Percentiles rank a stretch among this genome's conserved stretches.
Conservation (phyloP, 805 yeast species). For the Metschnikowia bowlesiae region DNA sequence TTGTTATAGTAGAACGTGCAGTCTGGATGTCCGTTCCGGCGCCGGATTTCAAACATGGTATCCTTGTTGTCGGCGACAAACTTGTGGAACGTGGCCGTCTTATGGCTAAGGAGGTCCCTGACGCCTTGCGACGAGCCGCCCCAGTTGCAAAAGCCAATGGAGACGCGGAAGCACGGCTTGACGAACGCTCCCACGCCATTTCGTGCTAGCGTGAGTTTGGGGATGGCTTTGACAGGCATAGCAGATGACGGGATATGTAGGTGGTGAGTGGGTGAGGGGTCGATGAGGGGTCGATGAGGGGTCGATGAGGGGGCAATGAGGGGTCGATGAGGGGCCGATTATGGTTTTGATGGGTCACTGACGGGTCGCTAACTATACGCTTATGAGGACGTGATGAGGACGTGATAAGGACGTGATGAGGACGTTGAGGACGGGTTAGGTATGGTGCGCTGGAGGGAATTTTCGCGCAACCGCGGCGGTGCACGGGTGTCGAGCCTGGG, state of each 20-base stretch:
- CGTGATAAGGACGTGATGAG: too few relatives aligned
- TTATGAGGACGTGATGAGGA: too few relatives aligned
- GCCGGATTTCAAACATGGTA: conserved; percentile 65
- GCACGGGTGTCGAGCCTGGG: not conserved
- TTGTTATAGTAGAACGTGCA: conserved; percentile 35
- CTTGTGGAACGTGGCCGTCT: conserved; percentile 47
- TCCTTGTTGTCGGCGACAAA: conserved; percentile 60
- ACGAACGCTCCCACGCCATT: conserved; percentile 76
- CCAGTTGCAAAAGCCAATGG: conserved; percentile 85
- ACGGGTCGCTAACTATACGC: too few relatives aligned
- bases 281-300: not conserved
- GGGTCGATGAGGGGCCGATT: too few relatives aligned
- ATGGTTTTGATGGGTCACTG: too few relatives aligned
- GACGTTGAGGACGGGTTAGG: too few relatives aligned
- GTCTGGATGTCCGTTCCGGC: conserved; percentile 82
- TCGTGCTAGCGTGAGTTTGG: conserved; percentile 56
- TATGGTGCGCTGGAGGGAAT: too few relatives aligned
- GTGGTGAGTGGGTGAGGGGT: not conserved
- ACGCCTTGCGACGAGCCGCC: conserved; percentile 92
- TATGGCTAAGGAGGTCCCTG: conserved; percentile 30
- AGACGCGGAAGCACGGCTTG: conserved; percentile 68
- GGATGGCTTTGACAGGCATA: conserved; percentile 59
- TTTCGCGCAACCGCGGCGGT: not conserved
- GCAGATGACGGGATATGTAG: not conserved
- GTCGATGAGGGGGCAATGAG: not conserved